Evolutionary conservation across 768 basidiomycete genomes (phyloP).

Genomic region (Collybia mongolica): DNA sequence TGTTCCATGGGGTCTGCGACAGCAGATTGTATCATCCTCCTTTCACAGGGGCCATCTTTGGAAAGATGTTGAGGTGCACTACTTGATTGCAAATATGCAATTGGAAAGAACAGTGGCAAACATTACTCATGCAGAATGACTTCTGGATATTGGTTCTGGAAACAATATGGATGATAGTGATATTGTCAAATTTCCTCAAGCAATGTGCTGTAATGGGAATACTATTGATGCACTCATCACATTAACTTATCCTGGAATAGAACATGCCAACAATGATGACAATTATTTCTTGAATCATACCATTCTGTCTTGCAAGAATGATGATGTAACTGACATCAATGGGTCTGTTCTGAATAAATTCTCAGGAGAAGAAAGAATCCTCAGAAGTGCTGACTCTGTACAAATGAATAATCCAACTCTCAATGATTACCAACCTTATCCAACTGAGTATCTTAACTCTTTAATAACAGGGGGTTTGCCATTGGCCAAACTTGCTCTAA

Average conservation of each 20-base stretch:
- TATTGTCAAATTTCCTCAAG: constrained; percentile 4
- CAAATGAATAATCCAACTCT: constrained; percentile 20
- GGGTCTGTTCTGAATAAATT: constrained; percentile 17
- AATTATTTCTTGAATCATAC: constrained; percentile 29
- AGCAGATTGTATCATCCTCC: constrained; percentile 35
- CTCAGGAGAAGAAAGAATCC: constrained; percentile 18
- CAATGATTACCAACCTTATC: constrained; percentile 13
- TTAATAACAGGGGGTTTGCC: constrained; percentile 31
- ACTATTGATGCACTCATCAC: background rate
- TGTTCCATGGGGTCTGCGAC: constrained; percentile 31
- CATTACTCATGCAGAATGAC: constrained; percentile 24
- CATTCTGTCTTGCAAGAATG: background rate
- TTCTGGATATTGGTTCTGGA: constrained; percentile 19
- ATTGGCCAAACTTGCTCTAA: constrained; percentile 22
- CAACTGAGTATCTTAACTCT: constrained; percentile 7
- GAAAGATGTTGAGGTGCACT: constrained; percentile 25
- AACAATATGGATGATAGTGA: constrained; percentile 19
- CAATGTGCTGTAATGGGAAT: background rate
- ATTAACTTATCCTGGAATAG: background rate
- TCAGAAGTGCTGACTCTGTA: constrained; percentile 28
- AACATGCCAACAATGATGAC: constrained; percentile 29
- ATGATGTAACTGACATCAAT: background rate
- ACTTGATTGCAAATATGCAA: constrained; percentile 39
- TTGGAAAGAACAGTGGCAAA: constrained; percentile 24
- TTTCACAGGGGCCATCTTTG: constrained; percentile 21